Evolutionary conservation across 495 filamentous ascomycete genomes (phyloP).

Genomic region (Hypomontagnella submonticulosa): DNA sequence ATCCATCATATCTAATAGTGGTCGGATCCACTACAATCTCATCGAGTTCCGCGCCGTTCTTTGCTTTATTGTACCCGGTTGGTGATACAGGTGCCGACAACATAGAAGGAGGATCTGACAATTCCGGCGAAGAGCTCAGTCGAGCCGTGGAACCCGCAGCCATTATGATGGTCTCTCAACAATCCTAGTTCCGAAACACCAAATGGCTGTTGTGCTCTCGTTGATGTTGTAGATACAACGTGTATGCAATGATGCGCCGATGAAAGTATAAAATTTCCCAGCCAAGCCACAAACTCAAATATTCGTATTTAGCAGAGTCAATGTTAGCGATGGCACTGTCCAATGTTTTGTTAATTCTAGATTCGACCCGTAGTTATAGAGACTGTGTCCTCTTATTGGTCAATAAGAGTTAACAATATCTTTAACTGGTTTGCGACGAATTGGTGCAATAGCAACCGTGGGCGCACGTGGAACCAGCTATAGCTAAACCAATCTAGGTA

Average conservation of each 20-base stretch:
- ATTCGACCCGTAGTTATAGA: no score
- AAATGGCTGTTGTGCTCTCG: not conserved
- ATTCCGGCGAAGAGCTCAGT: constrained; percentile 46
- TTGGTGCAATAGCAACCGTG: constrained; percentile 1
- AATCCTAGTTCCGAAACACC: not conserved
- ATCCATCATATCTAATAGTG: constrained; percentile 47
- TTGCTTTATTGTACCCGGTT: constrained; percentile 31
- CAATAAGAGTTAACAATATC: not conserved
- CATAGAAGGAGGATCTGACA: constrained; percentile 49
- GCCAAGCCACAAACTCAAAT: no score
- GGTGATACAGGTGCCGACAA: constrained; percentile 44
- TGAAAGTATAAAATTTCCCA: no score
- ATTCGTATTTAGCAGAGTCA: no score
- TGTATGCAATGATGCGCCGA: not conserved
- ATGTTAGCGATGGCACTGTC: no score
- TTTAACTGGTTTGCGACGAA: constrained; percentile 16
- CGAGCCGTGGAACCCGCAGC: constrained; percentile 38
- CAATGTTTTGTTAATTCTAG: no score
- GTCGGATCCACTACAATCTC: constrained; percentile 48
- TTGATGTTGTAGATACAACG: not conserved
- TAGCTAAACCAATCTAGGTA: constrained; percentile 5
- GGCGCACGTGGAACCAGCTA: constrained; percentile 34
- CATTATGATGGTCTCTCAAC: constrained; percentile 27
- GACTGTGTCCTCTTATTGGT: not conserved
- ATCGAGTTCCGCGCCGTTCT: constrained; percentile 44